Evolutionary conservation across 441 rosid genomes (phyloP), one percentile per base, ranked within the genome.

Genomic region (Bocquillonia castaneifolia): DNA sequence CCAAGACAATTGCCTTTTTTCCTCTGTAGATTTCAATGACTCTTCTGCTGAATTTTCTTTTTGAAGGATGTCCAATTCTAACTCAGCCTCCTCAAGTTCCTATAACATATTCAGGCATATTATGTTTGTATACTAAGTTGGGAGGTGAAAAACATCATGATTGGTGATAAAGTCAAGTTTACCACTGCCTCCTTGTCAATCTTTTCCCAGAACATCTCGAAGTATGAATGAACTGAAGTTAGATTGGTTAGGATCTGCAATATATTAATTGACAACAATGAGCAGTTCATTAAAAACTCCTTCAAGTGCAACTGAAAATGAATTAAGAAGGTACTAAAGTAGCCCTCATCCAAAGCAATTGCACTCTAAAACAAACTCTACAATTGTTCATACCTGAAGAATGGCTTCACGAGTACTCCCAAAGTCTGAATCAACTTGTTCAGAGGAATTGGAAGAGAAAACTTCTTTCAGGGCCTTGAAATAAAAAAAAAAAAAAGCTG

Each of bases 21-120:
- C 82, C 60, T 66, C 68, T 67, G 71, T 76, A 71, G 59, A 72
- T 76, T 62, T 69, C 20, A 70, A 67, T 55, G 80, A 69, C 70
- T 81, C 82, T 39, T 63, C 70, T 15, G 60, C 52, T 36, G 66
- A 72, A 64, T 69, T 65, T 67, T 84, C 94, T 70, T 82, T 82
- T 71, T 57, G 82, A 75, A 91, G 71, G 67, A 91, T 69, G 39
- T 83, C 90, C 64, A 85, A 71, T 72, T 91, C 94, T 60, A 91
- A 72, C 76, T 91, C 91, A 71, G 89, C 92, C 83, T 86, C 91
- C 74, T 88, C 87, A 56, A 84, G 83, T 78, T 81, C 88, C 97
- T 91, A 73, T 69, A 74, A 56, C 57, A 69, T 64, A 50, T 57
- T 15, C 56, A 55, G 36, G 73, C 36, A 45, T 64, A 58, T 73